phyloP scores from a whole-genome alignment of 495 filamentous ascomycete species.

The Daldinia grandis region DNA sequence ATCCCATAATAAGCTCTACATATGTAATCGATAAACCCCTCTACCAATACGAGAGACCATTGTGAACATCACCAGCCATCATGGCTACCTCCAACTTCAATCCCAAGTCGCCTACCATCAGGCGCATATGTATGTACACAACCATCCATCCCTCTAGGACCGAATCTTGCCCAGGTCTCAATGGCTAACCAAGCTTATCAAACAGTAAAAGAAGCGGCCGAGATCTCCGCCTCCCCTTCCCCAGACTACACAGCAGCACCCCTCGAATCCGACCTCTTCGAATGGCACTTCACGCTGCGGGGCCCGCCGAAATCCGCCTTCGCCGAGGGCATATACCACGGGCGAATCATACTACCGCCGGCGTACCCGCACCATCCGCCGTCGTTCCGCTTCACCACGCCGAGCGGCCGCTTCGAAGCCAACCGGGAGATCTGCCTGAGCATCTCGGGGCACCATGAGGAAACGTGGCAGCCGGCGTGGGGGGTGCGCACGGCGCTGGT shows the following conservation, averaged over 20 bases:
- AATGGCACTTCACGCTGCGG: conserved; percentile 99
- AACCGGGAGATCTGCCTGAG: conserved; percentile 97
- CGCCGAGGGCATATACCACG: conserved; percentile 86
- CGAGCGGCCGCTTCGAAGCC: conserved; percentile 90
- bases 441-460: conserved; percentile 95
- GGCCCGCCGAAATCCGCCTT: conserved; percentile 87
- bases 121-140: conserved; percentile 70
- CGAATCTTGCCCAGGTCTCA: too few species aligned
- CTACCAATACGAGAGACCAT: conserved; percentile 13
- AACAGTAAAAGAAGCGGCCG: conserved; percentile 82
- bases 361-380: conserved; percentile 91
- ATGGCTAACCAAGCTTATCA: conserved; percentile 39
- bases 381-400: conserved; percentile 92
- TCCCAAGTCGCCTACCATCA: conserved; percentile 81
- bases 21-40: conserved; percentile 25
- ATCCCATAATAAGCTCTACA: conserved; percentile 14
- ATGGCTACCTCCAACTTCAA: conserved; percentile 65
- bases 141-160: conserved; percentile 17
- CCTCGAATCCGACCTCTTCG: conserved; percentile 88
- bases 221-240: conserved; percentile 78
- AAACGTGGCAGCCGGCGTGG: conserved; percentile 99
- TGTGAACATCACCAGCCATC: conserved; percentile 14
- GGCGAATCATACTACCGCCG: conserved; percentile 88
- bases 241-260: conserved; percentile 84
- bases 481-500: conserved; percentile 83